Evolutionary conservation across 345 rosid species (phyloP).

Genomic region (Citrus mangshanensis): DNA sequence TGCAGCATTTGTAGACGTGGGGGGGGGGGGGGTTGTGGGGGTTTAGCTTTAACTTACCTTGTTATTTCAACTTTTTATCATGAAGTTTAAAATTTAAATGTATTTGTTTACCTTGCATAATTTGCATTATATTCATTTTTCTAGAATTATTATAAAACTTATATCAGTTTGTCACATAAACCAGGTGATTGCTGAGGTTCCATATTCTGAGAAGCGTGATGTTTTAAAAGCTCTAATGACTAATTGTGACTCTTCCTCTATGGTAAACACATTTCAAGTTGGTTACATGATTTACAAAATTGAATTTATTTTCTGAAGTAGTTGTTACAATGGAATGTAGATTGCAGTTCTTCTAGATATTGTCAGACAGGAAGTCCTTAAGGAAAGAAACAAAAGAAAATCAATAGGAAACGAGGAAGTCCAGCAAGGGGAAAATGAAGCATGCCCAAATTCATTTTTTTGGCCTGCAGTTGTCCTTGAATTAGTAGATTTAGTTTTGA

Average conservation of each 20-base stretch:
- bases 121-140: background rate
- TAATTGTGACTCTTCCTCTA: conserved; percentile 62
- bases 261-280: conserved; percentile 49
- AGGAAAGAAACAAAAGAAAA: conserved; percentile 30
- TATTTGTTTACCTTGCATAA: background rate
- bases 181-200: conserved; percentile 79
- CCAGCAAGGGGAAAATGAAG: conserved; percentile 24
- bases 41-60: background rate
- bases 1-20: background rate
- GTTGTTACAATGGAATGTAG: conserved; percentile 33
- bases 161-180: conserved; percentile 11
- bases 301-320: conserved; percentile 10
- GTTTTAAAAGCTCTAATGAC: conserved; percentile 58
- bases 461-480: conserved; percentile 55
- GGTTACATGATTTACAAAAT: conserved; percentile 7
- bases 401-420: conserved; percentile 14
- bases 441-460: conserved; percentile 18
- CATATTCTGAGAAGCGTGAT: conserved; percentile 55
- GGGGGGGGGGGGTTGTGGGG: no score
- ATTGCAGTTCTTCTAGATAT: conserved; percentile 79
- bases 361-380: conserved; percentile 49
- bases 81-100: background rate
- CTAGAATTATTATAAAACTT: background rate
- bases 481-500: conserved; percentile 67
- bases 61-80: background rate